Conservation (phyloP, 441 rosid genomes). For the Arabidopsis hybrid region DNA sequence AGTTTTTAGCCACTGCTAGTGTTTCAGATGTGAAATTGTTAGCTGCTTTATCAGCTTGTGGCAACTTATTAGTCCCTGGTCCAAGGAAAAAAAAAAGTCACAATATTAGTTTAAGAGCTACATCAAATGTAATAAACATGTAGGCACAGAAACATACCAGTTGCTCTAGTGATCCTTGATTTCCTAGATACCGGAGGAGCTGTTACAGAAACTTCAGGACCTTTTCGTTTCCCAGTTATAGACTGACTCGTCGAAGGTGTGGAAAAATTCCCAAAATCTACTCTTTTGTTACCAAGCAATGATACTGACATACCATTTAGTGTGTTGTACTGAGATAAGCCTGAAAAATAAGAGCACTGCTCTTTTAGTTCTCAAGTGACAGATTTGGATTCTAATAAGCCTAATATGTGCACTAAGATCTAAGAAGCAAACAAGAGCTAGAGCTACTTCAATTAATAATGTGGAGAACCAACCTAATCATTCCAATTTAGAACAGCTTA, state of each 20-base stretch:
- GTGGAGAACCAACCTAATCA: not conserved
- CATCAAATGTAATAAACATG: not conserved
- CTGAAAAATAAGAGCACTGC: constrained; percentile 37
- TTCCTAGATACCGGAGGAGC: constrained; percentile 58
- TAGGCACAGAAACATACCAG: constrained; percentile 47
- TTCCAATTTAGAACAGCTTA: not conserved
- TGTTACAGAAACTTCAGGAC: constrained; percentile 40
- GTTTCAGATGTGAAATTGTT: constrained; percentile 26
- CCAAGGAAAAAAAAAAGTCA: constrained; percentile 6
- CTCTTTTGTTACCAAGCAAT: constrained; percentile 42
- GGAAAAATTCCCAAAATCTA: constrained; percentile 37
- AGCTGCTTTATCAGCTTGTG: constrained; percentile 36
- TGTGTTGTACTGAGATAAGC: constrained; percentile 46
- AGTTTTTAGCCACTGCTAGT: constrained; percentile 36
- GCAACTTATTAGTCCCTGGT: constrained; percentile 38
- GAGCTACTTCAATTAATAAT: not conserved
- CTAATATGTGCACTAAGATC: not conserved
- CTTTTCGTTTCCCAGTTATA: constrained; percentile 60
- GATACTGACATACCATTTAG: constrained; percentile 52
- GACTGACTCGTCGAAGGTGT: constrained; percentile 48
- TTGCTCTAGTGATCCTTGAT: constrained; percentile 49
- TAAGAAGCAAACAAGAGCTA: not conserved
- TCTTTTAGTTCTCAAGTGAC: not conserved
- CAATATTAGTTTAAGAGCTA: constrained; percentile 8
- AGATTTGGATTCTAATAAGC: not conserved